Base-by-base conservation (phyloP, 2,329 filamentous ascomycete genomes). In the Colletotrichum aenigma region DNA sequence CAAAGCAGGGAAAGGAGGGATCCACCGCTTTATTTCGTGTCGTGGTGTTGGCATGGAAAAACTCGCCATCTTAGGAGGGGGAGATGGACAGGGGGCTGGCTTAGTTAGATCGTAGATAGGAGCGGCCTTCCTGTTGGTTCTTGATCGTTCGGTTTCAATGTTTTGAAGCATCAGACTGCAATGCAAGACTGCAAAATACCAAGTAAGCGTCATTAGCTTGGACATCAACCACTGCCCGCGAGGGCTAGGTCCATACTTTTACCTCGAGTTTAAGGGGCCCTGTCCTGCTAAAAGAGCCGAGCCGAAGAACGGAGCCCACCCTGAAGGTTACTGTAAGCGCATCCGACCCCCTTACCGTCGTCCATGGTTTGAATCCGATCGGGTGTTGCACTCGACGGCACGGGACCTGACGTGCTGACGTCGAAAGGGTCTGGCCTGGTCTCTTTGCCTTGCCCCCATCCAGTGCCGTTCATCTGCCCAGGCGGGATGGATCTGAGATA, bases 321-420 rank as follows among this genome's bases (percentile, higher is more conserved):
- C 52, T 65, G 28, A 32, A 64, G 55, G 38, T 70, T 70, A 70
- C 55, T 64, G 68, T 26, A 66, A 62, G 62, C 69, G 62, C 36
- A 75, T 64, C 72, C 69, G 61, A 74, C 72, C 72, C 66, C 61
- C 61, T 30, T 66, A 61, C 48, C 67, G 36, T 66, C 67, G 36
- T 66, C 28, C 67, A 34, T 34, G 26, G 38, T 68, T 38, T 32
- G 56, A 65, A 65, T 38, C 69, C 69, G 64, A 75, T 74, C 70
- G 74, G 58, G 34, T 65, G 64, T 73, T 60, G 58, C 70, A 65
- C 61, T 65, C 64, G 69, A 69, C 66, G 32, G 52, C 38, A 48
- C 38, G 38, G 38, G 38, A 48, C 38, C 38, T 48, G 38, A 48
- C 38, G 38, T 48, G 38, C 38, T 48, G 38, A 48, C 38, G 38